Evolutionary conservation across 2,329 filamentous ascomycete genomes (phyloP).

Genomic region (Aspergillus luchuensis): DNA sequence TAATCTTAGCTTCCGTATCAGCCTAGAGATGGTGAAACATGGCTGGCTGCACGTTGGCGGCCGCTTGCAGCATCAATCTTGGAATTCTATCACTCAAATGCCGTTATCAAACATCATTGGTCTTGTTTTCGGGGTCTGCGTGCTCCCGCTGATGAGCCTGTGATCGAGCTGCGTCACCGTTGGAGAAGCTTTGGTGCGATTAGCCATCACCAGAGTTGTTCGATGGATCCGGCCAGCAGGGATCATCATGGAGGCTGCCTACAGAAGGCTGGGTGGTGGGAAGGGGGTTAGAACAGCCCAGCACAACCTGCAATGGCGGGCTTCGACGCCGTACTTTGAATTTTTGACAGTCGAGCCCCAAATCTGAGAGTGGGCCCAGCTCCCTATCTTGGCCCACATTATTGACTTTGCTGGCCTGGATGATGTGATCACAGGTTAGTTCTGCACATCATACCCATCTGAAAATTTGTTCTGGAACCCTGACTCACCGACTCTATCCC

Average conservation of each 20-base stretch:
- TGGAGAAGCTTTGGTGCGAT: neutral
- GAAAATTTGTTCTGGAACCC: constrained; percentile 24
- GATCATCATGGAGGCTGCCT: neutral
- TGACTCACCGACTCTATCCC: constrained; percentile 23
- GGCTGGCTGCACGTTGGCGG: constrained; percentile 1
- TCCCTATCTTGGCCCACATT: constrained; percentile 19
- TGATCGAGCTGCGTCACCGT: neutral
- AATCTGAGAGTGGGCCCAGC: constrained; percentile 1
- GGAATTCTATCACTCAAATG: neutral
- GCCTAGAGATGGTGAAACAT: constrained; percentile 5
- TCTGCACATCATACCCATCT: constrained; percentile 18
- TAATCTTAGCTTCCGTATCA: constrained; percentile 8
- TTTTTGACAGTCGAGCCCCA: constrained; percentile 1
- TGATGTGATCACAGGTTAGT: constrained; percentile 23
- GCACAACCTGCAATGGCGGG: neutral
- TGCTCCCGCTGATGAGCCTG: neutral
- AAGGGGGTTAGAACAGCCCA: neutral
- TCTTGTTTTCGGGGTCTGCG: neutral
- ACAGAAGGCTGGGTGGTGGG: too few species aligned
- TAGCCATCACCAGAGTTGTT: neutral
- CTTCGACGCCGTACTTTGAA: neutral
- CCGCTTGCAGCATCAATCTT: neutral
- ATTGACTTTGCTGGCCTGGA: constrained; percentile 21
- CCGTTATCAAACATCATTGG: neutral
- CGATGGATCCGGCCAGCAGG: neutral